Percentiles rank a stretch among this genome's conserved stretches.
phyloP scores from a whole-genome alignment of 306 rosid genomes.

The Vigna reflexopilosa region DNA sequence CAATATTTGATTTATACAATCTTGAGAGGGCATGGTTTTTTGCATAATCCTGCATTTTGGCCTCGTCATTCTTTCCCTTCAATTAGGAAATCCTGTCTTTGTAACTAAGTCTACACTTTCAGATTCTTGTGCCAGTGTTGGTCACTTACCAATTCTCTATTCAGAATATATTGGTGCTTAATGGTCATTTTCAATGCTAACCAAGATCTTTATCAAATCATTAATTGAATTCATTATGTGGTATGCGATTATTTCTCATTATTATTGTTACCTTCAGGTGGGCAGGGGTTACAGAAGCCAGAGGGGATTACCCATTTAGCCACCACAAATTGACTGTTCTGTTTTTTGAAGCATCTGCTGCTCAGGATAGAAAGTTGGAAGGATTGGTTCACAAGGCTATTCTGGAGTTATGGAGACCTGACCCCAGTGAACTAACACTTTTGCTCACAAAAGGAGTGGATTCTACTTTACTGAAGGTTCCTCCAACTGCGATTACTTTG shows the following conservation, averaged over 20 bases:
- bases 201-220: conserved; percentile 15
- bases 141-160: conserved; percentile 21
- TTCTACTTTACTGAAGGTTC: conserved; percentile 90
- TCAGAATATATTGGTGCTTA: conserved; percentile 3
- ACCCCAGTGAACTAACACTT: conserved; percentile 90
- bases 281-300: conserved; percentile 91
- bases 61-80: background rate
- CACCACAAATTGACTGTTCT: conserved; percentile 99
- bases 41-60: background rate
- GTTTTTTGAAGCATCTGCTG: conserved; percentile 96
- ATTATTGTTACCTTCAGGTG: conserved; percentile 69
- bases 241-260: conserved; percentile 28
- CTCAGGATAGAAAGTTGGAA: conserved; percentile 98
- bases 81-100: background rate
- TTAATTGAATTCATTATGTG: conserved; percentile 17
- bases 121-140: background rate
- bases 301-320: conserved; percentile 99
- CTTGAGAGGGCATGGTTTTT: background rate
- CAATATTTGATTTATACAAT: background rate
- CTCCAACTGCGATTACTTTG: conserved; percentile 94
- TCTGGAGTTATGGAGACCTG: conserved; percentile 98
- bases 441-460: conserved; percentile 90
- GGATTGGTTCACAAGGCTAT: conserved; percentile 99
- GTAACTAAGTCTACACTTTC: background rate
- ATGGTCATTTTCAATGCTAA: conserved; percentile 32